phyloP scores from a whole-genome alignment of 768 basidiomycete genomes.

The Auricularia cornea region DNA sequence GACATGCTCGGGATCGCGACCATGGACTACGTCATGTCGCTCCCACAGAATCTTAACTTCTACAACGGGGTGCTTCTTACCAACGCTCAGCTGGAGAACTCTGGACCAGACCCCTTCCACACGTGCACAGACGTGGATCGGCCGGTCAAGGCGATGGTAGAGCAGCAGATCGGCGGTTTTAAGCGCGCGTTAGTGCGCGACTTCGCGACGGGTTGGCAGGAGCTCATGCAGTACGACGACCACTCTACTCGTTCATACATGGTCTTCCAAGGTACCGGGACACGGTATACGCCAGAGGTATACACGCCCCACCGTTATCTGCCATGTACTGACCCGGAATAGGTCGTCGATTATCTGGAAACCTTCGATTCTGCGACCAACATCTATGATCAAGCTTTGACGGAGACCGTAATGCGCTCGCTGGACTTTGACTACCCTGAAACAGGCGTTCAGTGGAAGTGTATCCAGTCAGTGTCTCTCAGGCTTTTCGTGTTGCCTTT shows the following conservation, averaged over 20 bases:
- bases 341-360: slow-evolving; percentile 10
- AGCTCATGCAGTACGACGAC: not conserved
- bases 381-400: slow-evolving; percentile 27
- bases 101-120: not conserved
- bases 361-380: slow-evolving; percentile 25
- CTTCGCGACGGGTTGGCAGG: not conserved
- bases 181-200: not conserved
- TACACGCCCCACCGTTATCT: no score
- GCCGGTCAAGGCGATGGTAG: not conserved
- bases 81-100: not conserved
- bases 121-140: not conserved
- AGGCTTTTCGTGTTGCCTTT: not conserved
- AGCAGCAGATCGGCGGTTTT: not conserved
- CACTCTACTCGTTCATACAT: not conserved
- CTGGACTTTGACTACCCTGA: slow-evolving; percentile 18
- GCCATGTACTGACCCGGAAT: no score
- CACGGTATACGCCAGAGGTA: no score
- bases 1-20: not conserved
- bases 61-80: not conserved
- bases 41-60: not conserved
- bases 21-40: not conserved
- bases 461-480: not conserved
- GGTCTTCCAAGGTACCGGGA: not conserved
- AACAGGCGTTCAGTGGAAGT: not conserved
- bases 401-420: slow-evolving; percentile 26